Percentiles rank a stretch among this genome's conserved stretches.
Evolutionary conservation across 2,329 filamentous ascomycete genomes (phyloP).

Genomic region (Ophioceras dolichostomum): DNA sequence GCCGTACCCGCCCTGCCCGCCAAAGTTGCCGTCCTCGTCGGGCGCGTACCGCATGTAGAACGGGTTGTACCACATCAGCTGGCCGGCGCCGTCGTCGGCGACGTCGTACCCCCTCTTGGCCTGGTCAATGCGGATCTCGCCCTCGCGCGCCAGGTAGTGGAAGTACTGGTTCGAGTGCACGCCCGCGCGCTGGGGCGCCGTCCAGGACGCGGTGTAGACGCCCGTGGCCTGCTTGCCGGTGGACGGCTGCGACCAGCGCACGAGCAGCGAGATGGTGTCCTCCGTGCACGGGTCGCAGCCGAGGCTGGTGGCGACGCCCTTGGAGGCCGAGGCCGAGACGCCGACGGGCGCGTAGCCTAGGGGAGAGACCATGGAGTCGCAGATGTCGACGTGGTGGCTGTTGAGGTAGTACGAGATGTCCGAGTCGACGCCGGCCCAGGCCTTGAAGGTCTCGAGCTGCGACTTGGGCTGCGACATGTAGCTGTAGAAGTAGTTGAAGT

Average conservation of each 20-base stretch:
- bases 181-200: slow-evolving; percentile 79
- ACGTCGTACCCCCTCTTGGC: slow-evolving; percentile 87
- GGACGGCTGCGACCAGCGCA: slow-evolving; percentile 70
- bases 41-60: slow-evolving; percentile 94
- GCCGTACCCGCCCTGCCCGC: slow-evolving; percentile 81
- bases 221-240: slow-evolving; percentile 64
- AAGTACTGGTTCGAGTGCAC: slow-evolving; percentile 98
- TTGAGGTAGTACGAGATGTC: slow-evolving; percentile 97
- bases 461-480: slow-evolving; percentile 94
- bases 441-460: slow-evolving; percentile 88
- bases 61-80: slow-evolving; percentile 81
- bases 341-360: slow-evolving; percentile 63
- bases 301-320: slow-evolving; percentile 64
- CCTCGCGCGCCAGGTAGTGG: slow-evolving; percentile 77
- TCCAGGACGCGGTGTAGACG: slow-evolving; percentile 92
- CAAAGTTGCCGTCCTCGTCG: slow-evolving; percentile 90
- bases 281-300: slow-evolving; percentile 75
- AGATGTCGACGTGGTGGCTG: slow-evolving; percentile 86
- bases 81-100: slow-evolving; percentile 61
- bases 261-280: slow-evolving; percentile 84
- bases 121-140: slow-evolving; percentile 84
- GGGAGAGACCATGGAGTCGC: slow-evolving; percentile 75
- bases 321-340: slow-evolving; percentile 67
- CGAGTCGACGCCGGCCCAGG: slow-evolving; percentile 82
- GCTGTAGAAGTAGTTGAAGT: slow-evolving; percentile 97